phyloP scores from a whole-genome alignment of 2,329 filamentous ascomycete species.

The Fusarium aywerte region DNA sequence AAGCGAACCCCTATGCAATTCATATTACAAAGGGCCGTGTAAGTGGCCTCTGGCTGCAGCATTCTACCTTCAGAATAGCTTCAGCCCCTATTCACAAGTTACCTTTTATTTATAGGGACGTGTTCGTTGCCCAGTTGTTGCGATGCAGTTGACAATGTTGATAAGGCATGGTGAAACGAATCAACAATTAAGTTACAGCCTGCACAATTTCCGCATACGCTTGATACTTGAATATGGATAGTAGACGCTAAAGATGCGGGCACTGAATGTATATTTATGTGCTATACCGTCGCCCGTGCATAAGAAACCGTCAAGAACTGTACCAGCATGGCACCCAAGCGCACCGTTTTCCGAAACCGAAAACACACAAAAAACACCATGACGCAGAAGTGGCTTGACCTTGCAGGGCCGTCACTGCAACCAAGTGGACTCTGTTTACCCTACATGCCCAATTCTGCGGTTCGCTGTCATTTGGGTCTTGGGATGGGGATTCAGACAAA shows the following conservation, averaged over 20 bases:
- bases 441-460: conserved; percentile 27
- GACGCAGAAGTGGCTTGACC: conserved; percentile 40
- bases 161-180: conserved; percentile 15
- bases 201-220: conserved; percentile 6
- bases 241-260: conserved; percentile 21
- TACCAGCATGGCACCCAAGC: conserved; percentile 30
- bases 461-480: conserved; percentile 14
- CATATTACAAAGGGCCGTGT: conserved; percentile 38
- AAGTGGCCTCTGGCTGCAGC: conserved; percentile 33
- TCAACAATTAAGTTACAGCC: conserved; percentile 12
- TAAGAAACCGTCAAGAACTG: conserved; percentile 22
- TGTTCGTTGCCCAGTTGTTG: conserved; percentile 30
- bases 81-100: conserved; percentile 30
- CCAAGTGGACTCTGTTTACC: conserved; percentile 42
- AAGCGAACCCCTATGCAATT: conserved; percentile 44
- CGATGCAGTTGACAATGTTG: conserved; percentile 14
- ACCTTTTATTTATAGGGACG: conserved; percentile 1
- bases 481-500: conserved; percentile 1
- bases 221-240: neutral
- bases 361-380: conserved; percentile 29
- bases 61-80: conserved; percentile 23
- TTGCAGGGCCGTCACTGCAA: conserved; percentile 28
- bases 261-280: conserved; percentile 20
- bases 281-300: conserved; percentile 21
- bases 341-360: conserved; percentile 35